Evolutionary conservation across 225 moss, liverwort and hornwort species (phyloP), one percentile per base, ranked within the genome.

Genomic region (Physcomitrium patens): DNA sequence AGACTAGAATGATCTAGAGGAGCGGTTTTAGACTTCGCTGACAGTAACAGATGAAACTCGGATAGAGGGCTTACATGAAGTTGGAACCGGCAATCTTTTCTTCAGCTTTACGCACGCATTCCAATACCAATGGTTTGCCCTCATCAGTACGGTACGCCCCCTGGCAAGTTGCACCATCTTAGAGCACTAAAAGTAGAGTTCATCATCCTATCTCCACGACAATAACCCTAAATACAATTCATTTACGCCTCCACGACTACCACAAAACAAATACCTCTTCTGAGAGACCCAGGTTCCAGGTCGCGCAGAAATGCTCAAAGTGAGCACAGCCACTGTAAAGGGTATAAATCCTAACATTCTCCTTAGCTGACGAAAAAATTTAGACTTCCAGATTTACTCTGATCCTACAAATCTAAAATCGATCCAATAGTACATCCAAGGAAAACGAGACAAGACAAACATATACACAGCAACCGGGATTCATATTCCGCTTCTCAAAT

Each of bases 91-190:
- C 81, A 7, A 86, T 65, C 12, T 37, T 17, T 17, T 19, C 47
- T 70, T 90, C 86, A 13, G 89, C 89, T 63, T 73, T 75, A 17
- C 89, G 89, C 22, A 90, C 86, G 63, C 89, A 86, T 4, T 90
- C 84, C 22, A 90, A 82, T 62, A 90, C 89, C 37, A 86, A 73
- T 24, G 89, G 89, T 46, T 82, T 84, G 19, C 89, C 89, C 28
- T 76, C 59, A 53, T 86, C 80, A 60, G 78, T 77, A 37, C 89
- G 78, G 75, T 84, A 90, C 13, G 89, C 89, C 45, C 89, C 89
- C 89, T 88, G 75, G 48, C 47, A 18, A 19, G 27, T 20, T 9
- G 67, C 52, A 50, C 1, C 8, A 27, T 0, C 18, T 47, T 48
- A 54, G 54, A 12, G 54, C n/a, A 54, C 54, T 6, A 6, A 54